Base-by-base conservation (phyloP, 1,139 yeast genomes). In the Zygoascus meyerae region DNA sequence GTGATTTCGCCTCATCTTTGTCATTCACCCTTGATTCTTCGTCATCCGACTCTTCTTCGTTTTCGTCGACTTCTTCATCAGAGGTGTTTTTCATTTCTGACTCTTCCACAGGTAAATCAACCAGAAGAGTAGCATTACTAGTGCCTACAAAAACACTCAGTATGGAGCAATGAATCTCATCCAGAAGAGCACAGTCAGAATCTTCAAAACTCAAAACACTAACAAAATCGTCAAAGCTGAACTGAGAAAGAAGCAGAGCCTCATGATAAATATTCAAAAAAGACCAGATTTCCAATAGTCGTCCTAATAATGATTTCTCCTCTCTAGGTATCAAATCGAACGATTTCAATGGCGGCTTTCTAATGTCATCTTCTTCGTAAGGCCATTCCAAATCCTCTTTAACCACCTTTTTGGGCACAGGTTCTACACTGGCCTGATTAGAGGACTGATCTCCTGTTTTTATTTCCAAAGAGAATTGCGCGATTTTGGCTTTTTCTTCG, bases 161-260 rank as follows among this genome's bases (percentile, higher is more conserved):
- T 28, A 70, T 45, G 1, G 85, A 75, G 63, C 95, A 83, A 70
- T 83, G 86, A 6, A 86, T 74, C 63, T 84, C 95, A 56, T 81
- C 79, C 41, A 86, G 62, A 42, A 85, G 63, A 26, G 72, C 75
- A 57, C 87, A 81, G 9, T 74, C 72, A 10, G 67, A 61, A 40
- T 73, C 72, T 35, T 65, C 59, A 46, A 53, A 78, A 10, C 73
- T 73, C 67, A 86, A 69, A 1, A 84, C 81, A 49, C 78, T 78
- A 4, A 83, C 62, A 58, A 80, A 84, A 59, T 85, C 94, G 64
- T 86, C 95, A 67, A 83, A 84, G 0, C 94, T 82, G 55, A 86
- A 83, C 0, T 85, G 77, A 59, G 83, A 90, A 16, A 86, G 68
- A 12, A 75, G 64, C 43, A 85, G 67, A 1, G 86, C 80, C 30